A percentile compares a stretch with the other conserved stretches of the same genome.
These are phyloP conservation scores for Cladosporium cucumerinum DNA, from an alignment of 2,329 filamentous ascomycete species.

Conservation along the genomic window DNA sequence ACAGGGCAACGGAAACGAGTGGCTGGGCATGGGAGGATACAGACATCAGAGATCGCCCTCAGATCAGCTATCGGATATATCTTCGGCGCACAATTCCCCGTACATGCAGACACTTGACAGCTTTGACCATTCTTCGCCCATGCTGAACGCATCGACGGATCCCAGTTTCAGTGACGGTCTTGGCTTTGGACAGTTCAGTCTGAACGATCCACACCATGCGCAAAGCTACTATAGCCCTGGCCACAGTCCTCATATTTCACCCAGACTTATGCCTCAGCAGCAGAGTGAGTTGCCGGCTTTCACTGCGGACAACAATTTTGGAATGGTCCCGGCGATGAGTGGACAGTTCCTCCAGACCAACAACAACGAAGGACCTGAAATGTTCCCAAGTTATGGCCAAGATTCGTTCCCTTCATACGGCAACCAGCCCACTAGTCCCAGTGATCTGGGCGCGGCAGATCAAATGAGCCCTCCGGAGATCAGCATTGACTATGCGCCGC, in stretches of 20 bases:
- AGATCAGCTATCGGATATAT: constrained; percentile 84
- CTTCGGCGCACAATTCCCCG: constrained; percentile 78
- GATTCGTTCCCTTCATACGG: constrained; percentile 50
- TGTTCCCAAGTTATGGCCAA: constrained; percentile 49
- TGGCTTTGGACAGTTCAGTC: constrained; percentile 73
- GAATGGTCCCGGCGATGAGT: constrained; percentile 46
- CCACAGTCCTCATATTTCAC: constrained; percentile 69
- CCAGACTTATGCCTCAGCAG: constrained; percentile 67
- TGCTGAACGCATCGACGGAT: constrained; percentile 71
- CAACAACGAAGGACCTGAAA: constrained; percentile 45
- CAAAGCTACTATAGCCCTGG: constrained; percentile 53
- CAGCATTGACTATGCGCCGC: constrained; percentile 87
- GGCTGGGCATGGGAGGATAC: constrained; percentile 61
- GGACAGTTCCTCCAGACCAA: constrained; percentile 46
- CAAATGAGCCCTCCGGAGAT: constrained; percentile 91
- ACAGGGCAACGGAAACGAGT: constrained; percentile 54
- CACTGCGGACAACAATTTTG: constrained; percentile 43
- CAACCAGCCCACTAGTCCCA: constrained; percentile 34
- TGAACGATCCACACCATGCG: constrained; percentile 60
- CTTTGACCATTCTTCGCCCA: constrained; percentile 81
- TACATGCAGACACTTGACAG: constrained; percentile 73
- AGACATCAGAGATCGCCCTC: constrained; percentile 81
- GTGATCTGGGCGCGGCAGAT: constrained; percentile 64
- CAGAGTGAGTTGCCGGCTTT: constrained; percentile 51
- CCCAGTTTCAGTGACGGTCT: constrained; percentile 74